Conservation (phyloP, 805 yeast genomes). For the Wickerhamiella kazuoi region DNA sequence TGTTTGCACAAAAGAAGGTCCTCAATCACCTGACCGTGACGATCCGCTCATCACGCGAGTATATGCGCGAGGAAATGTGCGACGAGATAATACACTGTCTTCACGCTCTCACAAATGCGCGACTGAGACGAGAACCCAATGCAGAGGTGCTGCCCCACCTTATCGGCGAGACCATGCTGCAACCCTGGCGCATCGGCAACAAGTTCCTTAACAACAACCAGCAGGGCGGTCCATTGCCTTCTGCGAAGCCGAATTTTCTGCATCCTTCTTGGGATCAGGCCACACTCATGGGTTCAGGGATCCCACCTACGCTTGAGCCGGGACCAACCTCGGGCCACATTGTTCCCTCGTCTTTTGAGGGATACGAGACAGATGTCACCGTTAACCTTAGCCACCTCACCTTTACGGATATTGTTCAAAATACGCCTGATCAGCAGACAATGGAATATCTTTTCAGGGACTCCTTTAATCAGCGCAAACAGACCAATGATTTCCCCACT, state of each 20-base stretch:
- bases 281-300: background rate
- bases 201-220: background rate
- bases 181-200: conserved; percentile 43
- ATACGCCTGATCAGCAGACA: background rate
- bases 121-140: conserved; percentile 27
- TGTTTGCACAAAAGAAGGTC: conserved; percentile 37
- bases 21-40: conserved; percentile 39
- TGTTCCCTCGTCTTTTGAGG: background rate
- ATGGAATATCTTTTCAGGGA: background rate
- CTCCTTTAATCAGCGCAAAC: background rate
- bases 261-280: background rate
- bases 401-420: background rate
- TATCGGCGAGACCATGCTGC: conserved; percentile 39
- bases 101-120: conserved; percentile 34
- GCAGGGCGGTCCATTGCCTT: background rate
- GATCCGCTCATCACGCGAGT: conserved; percentile 48
- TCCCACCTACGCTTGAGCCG: background rate
- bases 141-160: conserved; percentile 28
- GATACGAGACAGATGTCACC: background rate
- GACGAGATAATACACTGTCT: conserved; percentile 56
- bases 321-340: background rate
- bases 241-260: background rate
- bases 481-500: background rate
- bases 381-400: background rate
- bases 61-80: conserved; percentile 66